These are phyloP conservation scores for Tanacetum coccineum DNA, from an alignment of 129 eudicot species.

Conservation along the genomic window DNA sequence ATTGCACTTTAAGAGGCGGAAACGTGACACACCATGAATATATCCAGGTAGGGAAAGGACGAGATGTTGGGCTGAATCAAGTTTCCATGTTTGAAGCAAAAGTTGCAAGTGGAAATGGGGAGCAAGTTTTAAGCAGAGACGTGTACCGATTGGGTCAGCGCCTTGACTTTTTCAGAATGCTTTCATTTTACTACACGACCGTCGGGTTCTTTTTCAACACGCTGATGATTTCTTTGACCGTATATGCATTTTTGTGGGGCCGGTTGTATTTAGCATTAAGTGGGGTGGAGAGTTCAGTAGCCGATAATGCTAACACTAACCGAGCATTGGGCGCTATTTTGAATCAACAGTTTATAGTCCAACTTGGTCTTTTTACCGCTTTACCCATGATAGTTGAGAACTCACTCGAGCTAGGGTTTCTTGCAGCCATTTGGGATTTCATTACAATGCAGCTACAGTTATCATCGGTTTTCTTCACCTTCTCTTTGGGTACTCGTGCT, in stretches of 20 bases:
- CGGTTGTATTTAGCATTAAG: constrained; percentile 81
- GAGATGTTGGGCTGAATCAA: constrained; percentile 92
- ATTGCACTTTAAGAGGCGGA: constrained; percentile 90
- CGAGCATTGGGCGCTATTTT: constrained; percentile 74
- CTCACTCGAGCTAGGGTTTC: constrained; percentile 84
- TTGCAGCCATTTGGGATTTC: constrained; percentile 78
- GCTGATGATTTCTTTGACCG: constrained; percentile 72
- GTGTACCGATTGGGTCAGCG: constrained; percentile 89
- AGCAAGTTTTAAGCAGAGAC: constrained; percentile 85
- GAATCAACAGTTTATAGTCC: constrained; percentile 81
- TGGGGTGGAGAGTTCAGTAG: constrained; percentile 64
- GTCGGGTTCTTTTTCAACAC: constrained; percentile 87
- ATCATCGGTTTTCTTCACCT: constrained; percentile 73
- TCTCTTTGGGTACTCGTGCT: constrained; percentile 87
- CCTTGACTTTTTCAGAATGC: constrained; percentile 88
- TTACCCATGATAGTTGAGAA: constrained; percentile 88
- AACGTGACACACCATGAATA: constrained; percentile 92
- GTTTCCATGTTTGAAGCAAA: constrained; percentile 94
- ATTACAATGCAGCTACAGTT: constrained; percentile 80
- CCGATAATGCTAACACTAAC: constrained; percentile 43
- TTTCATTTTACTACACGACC: constrained; percentile 85
- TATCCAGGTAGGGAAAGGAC: constrained; percentile 90
- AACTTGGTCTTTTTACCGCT: constrained; percentile 80
- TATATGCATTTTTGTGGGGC: constrained; percentile 91
- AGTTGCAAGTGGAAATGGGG: constrained; percentile 94